Conservation (phyloP, 2,329 filamentous ascomycete genomes). For the Colletotrichum lentis region DNA sequence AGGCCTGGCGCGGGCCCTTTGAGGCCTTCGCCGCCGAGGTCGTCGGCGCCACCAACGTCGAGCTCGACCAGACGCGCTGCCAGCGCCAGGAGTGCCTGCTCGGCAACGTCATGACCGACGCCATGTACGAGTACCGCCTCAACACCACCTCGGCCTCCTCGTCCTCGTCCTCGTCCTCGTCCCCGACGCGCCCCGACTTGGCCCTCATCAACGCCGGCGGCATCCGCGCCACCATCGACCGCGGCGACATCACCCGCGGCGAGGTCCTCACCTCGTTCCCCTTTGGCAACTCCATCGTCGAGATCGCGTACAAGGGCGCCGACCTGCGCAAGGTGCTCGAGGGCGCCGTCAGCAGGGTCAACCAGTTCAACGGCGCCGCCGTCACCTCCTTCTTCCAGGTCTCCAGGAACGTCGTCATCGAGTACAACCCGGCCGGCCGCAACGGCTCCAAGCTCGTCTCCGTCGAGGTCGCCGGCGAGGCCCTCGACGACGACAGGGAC, state of each 20-base stretch:
- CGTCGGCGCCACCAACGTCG: conserved; percentile 62
- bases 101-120: conserved; percentile 64
- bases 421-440: conserved; percentile 62
- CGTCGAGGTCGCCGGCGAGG: conserved; percentile 58
- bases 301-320: conserved; percentile 61
- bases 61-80: conserved; percentile 67
- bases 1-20: conserved; percentile 67
- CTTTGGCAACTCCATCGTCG: conserved; percentile 71
- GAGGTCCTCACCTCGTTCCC: conserved; percentile 71
- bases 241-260: conserved; percentile 68
- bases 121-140: conserved; percentile 68
- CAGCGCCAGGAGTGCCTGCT: conserved; percentile 65
- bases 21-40: conserved; percentile 66
- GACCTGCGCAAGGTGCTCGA: conserved; percentile 66
- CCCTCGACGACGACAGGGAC: conserved; percentile 55
- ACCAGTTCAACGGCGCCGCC: conserved; percentile 60
- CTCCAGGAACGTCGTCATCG: conserved; percentile 62
- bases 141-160: conserved; percentile 54
- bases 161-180: conserved; percentile 44
- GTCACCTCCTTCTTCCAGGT: conserved; percentile 70
- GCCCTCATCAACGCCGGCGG: conserved; percentile 71
- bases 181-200: conserved; percentile 56
- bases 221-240: conserved; percentile 69
- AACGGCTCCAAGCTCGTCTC: conserved; percentile 61
- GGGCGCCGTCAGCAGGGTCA: conserved; percentile 63